Evolutionary conservation across 176 grass and related monocot genomes (phyloP).

Genomic region (Carex cristatella): DNA sequence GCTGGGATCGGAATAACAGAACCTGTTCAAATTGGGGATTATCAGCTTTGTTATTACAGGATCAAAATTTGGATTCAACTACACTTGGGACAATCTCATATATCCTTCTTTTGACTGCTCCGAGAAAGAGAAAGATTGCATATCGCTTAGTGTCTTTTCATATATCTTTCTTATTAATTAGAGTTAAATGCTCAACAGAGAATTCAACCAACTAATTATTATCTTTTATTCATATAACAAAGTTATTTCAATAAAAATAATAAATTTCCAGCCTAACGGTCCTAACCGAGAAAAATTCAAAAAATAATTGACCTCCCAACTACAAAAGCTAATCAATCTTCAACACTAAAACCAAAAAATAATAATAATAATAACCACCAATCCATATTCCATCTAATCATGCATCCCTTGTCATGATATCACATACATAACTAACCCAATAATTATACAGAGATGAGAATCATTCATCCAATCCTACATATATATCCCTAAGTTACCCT

Average conservation of each 20-base stretch:
- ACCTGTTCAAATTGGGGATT: neutral
- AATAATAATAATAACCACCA: neutral
- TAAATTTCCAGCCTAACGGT: neutral
- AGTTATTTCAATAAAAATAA: neutral
- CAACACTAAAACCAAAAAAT: neutral
- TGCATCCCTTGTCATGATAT: constrained; percentile 2
- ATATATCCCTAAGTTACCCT: constrained; percentile 10
- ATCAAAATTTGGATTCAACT: too few relatives aligned
- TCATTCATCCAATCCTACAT: neutral
- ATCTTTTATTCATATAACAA: neutral
- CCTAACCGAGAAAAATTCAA: neutral
- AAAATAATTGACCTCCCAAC: constrained; percentile 24
- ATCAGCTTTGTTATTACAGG: neutral
- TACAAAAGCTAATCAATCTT: constrained; percentile 25
- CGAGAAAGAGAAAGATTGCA: neutral
- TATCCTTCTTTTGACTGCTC: neutral
- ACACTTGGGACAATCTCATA: neutral
- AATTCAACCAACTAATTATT: neutral
- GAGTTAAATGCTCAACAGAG: neutral
- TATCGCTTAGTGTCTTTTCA: neutral
- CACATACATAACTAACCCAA: constrained; percentile 16
- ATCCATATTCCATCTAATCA: neutral
- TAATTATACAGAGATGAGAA: constrained; percentile 7
- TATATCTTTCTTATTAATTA: too few relatives aligned
- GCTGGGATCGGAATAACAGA: too few relatives aligned